Evolutionary conservation across 2,329 filamentous ascomycete genomes (phyloP), one percentile per base, ranked within the genome.

Genomic region (Ceratocystis colombiana): DNA sequence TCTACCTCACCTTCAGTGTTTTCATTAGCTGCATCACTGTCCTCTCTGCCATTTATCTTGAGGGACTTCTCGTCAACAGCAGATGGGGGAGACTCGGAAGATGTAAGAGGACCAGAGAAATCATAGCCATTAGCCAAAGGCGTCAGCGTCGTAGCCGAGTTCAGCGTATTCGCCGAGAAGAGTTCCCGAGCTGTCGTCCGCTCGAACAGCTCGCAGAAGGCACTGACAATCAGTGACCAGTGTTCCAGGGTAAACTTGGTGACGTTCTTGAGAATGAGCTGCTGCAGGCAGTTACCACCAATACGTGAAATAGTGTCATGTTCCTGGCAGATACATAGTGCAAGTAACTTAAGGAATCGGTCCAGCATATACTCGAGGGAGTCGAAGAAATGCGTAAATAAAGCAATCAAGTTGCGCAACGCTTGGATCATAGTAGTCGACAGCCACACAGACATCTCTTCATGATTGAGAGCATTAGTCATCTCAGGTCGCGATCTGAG

Each of bases 371-470:
- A 96, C 76, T 97, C 91, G 8, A 99, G 79, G 0, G 91, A 87
- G 68, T 95, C 90, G 70, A 99, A 99, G 76, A 97, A 99, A 76
- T 99, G 95, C 0, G 95, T 99, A 75, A 99, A 99, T 28, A 99
- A 83, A 0, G 90, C 93, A 71, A 99, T 97, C 89, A 99, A 96
- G 76, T 97, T 96, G 68, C 94, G 87, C 66, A 99, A 79, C 1
- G 94, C 94, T 75, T 99, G 94, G 50, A 99, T 99, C 90, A 99
- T 96, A 7, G 94, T 99, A 0, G 94, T 99, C 0, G 94, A 97
- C 28, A 99, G 81, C 94, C 94, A 99, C 1, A 99, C 94, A 0
- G 94, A 97, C 22, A 97, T 81, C 73, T 99, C 94, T 75, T 99
- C 95, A 72, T 96, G 92, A 72, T 93, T 97, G 45, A 93, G 83